Evolutionary conservation across 441 rosid genomes (phyloP), one percentile per base, ranked within the genome.

Genomic region (Populus hybrid): DNA sequence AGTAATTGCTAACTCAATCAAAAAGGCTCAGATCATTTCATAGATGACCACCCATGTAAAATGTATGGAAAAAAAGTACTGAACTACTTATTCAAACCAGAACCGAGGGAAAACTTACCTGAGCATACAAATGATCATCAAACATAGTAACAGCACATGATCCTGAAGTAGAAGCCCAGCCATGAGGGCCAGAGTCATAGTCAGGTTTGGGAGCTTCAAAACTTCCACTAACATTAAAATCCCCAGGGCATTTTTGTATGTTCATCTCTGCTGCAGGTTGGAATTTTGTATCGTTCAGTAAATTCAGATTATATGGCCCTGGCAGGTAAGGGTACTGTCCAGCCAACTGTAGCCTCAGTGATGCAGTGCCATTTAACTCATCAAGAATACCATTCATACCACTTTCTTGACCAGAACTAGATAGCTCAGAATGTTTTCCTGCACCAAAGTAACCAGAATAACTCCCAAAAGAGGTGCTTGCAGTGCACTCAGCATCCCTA

Each of bases 401-500:
- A 78, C 83, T 88, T 83, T 93, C 97, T 77, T 86, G 98, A 77
- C 88, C 89, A 11, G 89, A 89, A 77, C 86, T 87, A 4, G 96
- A 87, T 10, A 90, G 83, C 42, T 93, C 96, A 4, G 95, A 86
- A 80, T 82, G 81, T 77, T 88, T 93, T 38, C 87, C 86, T 3
- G 89, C 75, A 75, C 93, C 84, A 69, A 87, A 90, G 84, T 90
- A 92, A 74, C 93, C 87, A 16, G 97, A 90, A 82, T 89, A 93
- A 83, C 91, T 90, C 69, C 93, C 95, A 18, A 89, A 92, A 36
- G 98, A 92, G 57, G 97, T 88, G 79, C 92, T 93, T 78, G 85
- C 95, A 3, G 95, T 87, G 85, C 95, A 90, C 57, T 93, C 95
- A 21, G 88, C 84, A 81, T 93, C 98, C 89, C 97, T 93, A 66